Percentiles rank a stretch among this genome's conserved stretches.
phyloP scores from a whole-genome alignment of 768 basidiomycete genomes.

The Suillus sp. region DNA sequence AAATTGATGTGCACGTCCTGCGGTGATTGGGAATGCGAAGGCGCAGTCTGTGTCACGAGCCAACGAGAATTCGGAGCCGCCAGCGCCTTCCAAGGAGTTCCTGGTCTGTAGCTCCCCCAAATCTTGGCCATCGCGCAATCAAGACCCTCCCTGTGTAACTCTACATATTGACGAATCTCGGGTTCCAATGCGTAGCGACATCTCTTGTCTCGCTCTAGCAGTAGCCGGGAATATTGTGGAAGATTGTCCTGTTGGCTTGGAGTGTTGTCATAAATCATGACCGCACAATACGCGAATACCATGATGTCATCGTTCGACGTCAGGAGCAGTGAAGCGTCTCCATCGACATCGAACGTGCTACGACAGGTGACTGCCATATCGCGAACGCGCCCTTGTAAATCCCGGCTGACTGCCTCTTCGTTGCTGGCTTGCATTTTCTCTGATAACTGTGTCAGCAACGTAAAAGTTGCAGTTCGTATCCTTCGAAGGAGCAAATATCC shows the following conservation, averaged over 20 bases:
- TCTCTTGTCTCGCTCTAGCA: slow-evolving; percentile 35
- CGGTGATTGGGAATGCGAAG: slow-evolving; percentile 12
- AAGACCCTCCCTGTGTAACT: slow-evolving; percentile 17
- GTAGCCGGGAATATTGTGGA: slow-evolving; percentile 13
- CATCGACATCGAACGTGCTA: slow-evolving; percentile 32
- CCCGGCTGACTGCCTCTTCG: slow-evolving; percentile 16
- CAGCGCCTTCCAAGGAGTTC: slow-evolving; percentile 25
- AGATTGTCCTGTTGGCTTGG: slow-evolving; percentile 18
- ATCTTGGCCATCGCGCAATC: slow-evolving; percentile 21
- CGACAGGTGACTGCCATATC: slow-evolving; percentile 44
- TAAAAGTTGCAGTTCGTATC: slow-evolving; percentile 33
- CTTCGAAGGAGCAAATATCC: slow-evolving; percentile 32
- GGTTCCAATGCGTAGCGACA: slow-evolving; percentile 29
- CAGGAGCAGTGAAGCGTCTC: slow-evolving; percentile 18
- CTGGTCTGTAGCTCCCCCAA: slow-evolving; percentile 28
- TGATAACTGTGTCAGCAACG: slow-evolving; percentile 40
- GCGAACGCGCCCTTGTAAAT: slow-evolving; percentile 29
- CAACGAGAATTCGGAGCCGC: slow-evolving; percentile 23
- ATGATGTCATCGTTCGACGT: slow-evolving; percentile 26
- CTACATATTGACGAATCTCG: slow-evolving; percentile 11
- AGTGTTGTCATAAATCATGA: slow-evolving; percentile 30
- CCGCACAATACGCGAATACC: slow-evolving; percentile 24
- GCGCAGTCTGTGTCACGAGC: slow-evolving; percentile 24
- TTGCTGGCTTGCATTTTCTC: slow-evolving; percentile 20
- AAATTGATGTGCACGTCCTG: slow-evolving; percentile 29